Conservation (phyloP, 495 filamentous ascomycete genomes). For the Aspergillus bridgeri region DNA sequence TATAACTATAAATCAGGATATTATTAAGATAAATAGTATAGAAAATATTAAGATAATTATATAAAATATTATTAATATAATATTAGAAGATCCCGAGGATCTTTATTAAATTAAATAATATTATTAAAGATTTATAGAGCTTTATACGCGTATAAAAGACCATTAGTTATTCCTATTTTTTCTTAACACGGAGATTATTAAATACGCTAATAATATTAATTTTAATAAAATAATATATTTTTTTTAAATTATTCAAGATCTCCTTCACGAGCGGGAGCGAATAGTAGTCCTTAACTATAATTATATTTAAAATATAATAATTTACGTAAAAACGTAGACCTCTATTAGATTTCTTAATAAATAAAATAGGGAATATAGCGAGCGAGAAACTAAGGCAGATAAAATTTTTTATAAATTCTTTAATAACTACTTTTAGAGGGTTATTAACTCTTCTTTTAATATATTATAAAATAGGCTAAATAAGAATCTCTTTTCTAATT, state of each 20-base stretch:
- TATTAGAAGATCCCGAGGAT: no score
- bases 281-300: conserved; percentile 1
- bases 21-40: no score
- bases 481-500: neutral
- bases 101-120: no score
- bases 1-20: no score
- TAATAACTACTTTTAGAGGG: neutral
- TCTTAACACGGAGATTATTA: no score
- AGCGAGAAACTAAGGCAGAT: neutral
- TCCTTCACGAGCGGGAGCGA: neutral
- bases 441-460: neutral
- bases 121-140: no score
- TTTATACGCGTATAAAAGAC: no score
- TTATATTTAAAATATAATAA: neutral
- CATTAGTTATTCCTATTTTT: no score
- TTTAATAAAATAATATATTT: conserved; percentile 4
- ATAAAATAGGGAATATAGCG: conserved; percentile 1
- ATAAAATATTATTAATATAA: no score
- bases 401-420: no score
- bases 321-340: no score
- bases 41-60: no score
- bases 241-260: conserved; percentile 3
- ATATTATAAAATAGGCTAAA: neutral
- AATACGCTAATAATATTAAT: conserved; percentile 2
- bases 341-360: neutral